A percentile compares a stretch with the other conserved stretches of the same genome.
Conservation (phyloP, 805 yeast species). For the Clavispora vitiphila region DNA sequence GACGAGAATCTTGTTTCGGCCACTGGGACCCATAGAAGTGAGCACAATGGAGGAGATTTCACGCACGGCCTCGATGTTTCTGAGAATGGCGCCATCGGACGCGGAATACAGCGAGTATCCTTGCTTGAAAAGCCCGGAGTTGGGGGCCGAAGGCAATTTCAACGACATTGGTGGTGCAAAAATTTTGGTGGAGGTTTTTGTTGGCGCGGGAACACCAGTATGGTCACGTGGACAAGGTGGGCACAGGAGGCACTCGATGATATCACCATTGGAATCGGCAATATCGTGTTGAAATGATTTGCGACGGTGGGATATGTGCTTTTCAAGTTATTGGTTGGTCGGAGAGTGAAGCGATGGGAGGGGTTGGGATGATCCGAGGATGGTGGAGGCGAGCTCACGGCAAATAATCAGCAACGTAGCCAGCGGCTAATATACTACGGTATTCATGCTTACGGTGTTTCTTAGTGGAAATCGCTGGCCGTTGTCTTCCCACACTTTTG, state of each 20-base stretch:
- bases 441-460: too few relatives aligned
- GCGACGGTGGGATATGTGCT: too few relatives aligned
- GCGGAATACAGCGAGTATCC: constrained; percentile 85
- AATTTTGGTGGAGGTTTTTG: neutral
- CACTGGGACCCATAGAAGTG: constrained; percentile 96
- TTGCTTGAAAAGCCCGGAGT: constrained; percentile 89
- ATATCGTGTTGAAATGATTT: too few relatives aligned
- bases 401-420: too few relatives aligned
- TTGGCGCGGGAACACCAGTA: neutral
- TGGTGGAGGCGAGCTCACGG: too few relatives aligned
- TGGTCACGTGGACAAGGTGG: constrained; percentile 2
- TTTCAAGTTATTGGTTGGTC: too few relatives aligned
- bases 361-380: too few relatives aligned
- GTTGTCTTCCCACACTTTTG: too few relatives aligned
- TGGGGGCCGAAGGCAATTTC: constrained; percentile 88
- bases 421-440: too few relatives aligned
- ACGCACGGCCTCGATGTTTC: constrained; percentile 91
- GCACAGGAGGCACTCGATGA: neutral
- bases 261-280: too few relatives aligned
- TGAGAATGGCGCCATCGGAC: constrained; percentile 90
- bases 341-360: too few relatives aligned
- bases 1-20: constrained; percentile 92
- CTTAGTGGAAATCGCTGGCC: too few relatives aligned
- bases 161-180: constrained; percentile 58
- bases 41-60: constrained; percentile 89